phyloP scores from a whole-genome alignment of 1,284 basidiomycete genomes.

The Irpex sp. region DNA sequence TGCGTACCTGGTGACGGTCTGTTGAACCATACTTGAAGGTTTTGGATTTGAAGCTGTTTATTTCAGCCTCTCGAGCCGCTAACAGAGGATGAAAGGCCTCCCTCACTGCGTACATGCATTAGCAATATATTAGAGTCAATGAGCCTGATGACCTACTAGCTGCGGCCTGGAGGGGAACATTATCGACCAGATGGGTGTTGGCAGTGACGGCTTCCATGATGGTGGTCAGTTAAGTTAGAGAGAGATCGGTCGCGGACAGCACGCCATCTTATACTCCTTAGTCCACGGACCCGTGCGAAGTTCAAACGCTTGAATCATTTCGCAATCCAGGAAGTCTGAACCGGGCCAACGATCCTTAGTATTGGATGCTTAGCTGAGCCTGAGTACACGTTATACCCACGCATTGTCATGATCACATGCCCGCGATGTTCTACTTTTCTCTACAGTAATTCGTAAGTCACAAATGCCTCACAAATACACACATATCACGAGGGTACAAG shows the following conservation, averaged over 20 bases:
- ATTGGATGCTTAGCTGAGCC: not conserved
- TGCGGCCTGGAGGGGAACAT: not conserved
- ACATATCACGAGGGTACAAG: no score
- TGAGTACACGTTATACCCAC: not conserved
- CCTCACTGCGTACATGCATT: conserved; percentile 20
- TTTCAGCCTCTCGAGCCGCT: conserved; percentile 46
- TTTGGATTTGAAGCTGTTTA: conserved; percentile 48
- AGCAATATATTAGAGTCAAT: not conserved
- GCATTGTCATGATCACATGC: not conserved
- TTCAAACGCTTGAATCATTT: not conserved
- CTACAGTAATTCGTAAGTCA: no score
- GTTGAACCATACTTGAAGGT: conserved; percentile 64
- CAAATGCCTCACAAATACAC: no score
- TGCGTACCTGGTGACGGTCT: conserved; percentile 60
- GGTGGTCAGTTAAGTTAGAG: not conserved
- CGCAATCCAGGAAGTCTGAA: not conserved
- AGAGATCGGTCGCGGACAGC: not conserved
- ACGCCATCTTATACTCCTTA: not conserved
- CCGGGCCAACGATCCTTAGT: not conserved
- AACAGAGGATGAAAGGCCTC: conserved; percentile 53
- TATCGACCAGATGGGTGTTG: not conserved
- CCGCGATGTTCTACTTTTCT: no score
- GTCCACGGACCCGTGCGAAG: not conserved
- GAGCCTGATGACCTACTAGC: not conserved
- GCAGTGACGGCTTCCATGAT: conserved; percentile 2